phyloP scores from a whole-genome alignment of 2,329 filamentous ascomycete genomes.

The Penicillium sp. region DNA sequence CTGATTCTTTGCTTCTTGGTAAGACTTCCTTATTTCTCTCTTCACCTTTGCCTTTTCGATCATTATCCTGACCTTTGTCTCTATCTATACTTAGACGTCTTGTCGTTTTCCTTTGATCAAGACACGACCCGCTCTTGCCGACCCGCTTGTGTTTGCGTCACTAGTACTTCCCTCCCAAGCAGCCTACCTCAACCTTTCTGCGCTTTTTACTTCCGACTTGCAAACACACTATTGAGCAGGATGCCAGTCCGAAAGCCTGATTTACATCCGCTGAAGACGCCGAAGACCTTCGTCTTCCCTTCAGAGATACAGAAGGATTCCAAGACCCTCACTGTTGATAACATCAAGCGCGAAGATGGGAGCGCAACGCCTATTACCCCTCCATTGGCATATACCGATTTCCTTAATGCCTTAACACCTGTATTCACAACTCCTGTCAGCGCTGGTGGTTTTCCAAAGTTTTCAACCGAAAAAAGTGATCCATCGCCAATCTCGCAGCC shows the following conservation, averaged over 20 bases:
- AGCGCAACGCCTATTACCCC: constrained; percentile 82
- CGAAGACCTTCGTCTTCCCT: constrained; percentile 40
- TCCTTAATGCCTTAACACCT: constrained; percentile 70
- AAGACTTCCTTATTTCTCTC: constrained; percentile 7
- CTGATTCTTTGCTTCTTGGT: constrained; percentile 6
- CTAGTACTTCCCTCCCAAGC: neutral
- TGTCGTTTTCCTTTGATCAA: neutral
- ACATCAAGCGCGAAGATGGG: constrained; percentile 61
- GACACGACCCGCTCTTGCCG: neutral
- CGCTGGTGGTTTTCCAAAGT: constrained; percentile 42
- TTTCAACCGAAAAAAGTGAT: neutral
- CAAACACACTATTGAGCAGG: neutral
- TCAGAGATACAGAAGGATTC: constrained; percentile 54
- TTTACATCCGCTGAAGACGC: constrained; percentile 38
- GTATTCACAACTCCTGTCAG: constrained; percentile 61
- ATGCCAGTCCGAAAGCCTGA: constrained; percentile 32
- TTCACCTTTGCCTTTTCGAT: neutral
- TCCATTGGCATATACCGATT: constrained; percentile 81
- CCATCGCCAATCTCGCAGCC: constrained; percentile 20
- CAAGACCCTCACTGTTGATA: constrained; percentile 45
- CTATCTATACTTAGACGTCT: neutral
- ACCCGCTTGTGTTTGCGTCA: neutral
- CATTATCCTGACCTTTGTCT: neutral
- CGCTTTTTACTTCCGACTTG: constrained; percentile 1
- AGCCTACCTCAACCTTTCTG: neutral